These are phyloP conservation scores for Colletotrichum sublineola DNA, from an alignment of 2,329 filamentous ascomycete genomes.

Conservation along the genomic window DNA sequence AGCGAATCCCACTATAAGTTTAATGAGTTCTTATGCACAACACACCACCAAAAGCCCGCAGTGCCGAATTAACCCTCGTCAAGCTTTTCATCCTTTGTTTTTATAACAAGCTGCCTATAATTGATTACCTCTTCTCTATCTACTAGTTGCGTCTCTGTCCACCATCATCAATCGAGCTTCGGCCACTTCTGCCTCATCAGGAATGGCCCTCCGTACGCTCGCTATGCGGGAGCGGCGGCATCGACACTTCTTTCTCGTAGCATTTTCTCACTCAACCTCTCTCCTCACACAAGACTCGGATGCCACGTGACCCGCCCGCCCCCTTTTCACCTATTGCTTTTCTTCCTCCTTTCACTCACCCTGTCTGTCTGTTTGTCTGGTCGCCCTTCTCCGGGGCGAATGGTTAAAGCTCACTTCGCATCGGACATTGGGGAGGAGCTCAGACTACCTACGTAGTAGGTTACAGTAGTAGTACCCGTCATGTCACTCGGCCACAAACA, in stretches of 20 bases:
- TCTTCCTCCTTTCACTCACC: not conserved
- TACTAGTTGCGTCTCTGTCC: no score
- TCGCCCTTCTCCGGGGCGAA: no score
- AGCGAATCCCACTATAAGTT: constrained; percentile 6
- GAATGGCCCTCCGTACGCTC: not conserved
- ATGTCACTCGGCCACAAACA: not conserved
- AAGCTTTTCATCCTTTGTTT: not conserved
- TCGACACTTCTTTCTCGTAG: not conserved
- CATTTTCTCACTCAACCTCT: not conserved
- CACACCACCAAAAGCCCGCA: no score
- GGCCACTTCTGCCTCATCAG: no score
- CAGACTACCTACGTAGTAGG: not conserved
- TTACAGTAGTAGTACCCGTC: not conserved
- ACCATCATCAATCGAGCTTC: not conserved
- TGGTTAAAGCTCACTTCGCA: not conserved
- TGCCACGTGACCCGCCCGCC: not conserved
- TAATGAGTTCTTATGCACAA: constrained; percentile 36
- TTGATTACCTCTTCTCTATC: no score
- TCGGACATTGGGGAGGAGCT: not conserved
- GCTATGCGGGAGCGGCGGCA: not conserved
- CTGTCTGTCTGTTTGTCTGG: no score
- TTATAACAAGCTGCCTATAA: not conserved
- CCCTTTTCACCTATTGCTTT: no score
- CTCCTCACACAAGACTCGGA: not conserved
- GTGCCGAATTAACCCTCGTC: not conserved